Evolutionary conservation across 1,284 basidiomycete species (phyloP).

Genomic region (Spongiforma sp.): DNA sequence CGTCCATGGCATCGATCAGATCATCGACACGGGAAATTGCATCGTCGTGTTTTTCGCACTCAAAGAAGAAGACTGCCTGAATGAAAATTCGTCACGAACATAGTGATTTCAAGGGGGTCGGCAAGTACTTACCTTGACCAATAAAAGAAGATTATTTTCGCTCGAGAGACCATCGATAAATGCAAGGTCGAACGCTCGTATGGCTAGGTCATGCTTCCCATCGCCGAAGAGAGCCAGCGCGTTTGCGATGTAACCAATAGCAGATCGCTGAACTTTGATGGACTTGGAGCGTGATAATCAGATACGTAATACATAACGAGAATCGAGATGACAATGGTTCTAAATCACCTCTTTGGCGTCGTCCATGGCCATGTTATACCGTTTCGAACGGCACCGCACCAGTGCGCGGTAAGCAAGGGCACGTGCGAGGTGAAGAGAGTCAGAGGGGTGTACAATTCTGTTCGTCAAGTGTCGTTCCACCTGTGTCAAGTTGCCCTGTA

Average conservation of each 20-base stretch:
- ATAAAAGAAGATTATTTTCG: conserved; percentile 2
- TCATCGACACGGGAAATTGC: background rate
- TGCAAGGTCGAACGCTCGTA: conserved; percentile 3
- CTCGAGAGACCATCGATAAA: background rate
- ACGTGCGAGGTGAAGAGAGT: background rate
- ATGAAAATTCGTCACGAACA: background rate
- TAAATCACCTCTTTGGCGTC: conserved; percentile 5
- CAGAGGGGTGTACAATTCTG: background rate
- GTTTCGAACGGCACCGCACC: background rate
- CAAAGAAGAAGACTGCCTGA: background rate
- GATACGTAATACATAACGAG: background rate
- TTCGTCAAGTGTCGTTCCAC: conserved; percentile 5
- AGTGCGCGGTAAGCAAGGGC: conserved; percentile 1
- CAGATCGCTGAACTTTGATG: background rate
- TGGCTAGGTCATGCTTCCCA: background rate
- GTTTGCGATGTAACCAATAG: conserved; percentile 5
- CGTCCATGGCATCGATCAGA: background rate
- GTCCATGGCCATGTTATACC: background rate
- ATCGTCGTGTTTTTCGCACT: conserved; percentile 3
- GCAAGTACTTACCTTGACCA: conserved; percentile 1
- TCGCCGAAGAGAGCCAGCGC: background rate
- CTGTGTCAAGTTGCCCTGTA: background rate
- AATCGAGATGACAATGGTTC: too few relatives aligned
- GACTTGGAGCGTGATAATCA: conserved; percentile 3
- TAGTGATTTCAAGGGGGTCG: background rate